Evolutionary conservation across 768 basidiomycete genomes (phyloP).

Genomic region (Albatrellus ellisii): DNA sequence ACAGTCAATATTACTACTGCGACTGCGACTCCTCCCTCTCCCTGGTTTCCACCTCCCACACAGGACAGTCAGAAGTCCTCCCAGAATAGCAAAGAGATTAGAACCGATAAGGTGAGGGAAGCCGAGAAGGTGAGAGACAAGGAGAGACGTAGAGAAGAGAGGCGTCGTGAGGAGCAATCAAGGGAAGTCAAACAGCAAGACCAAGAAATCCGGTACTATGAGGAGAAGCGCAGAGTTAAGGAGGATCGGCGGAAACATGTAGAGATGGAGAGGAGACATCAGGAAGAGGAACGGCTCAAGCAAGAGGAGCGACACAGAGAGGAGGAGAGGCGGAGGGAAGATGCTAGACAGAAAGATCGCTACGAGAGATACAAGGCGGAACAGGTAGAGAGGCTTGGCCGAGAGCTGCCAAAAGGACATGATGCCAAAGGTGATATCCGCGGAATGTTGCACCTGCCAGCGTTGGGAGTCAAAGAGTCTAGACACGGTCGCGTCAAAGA

Average conservation of each 20-base stretch:
- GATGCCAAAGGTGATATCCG: constrained; percentile 8
- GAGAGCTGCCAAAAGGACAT: constrained; percentile 2
- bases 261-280: too few relatives aligned
- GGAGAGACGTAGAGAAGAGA: constrained; percentile 12
- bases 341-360: constrained; percentile 12
- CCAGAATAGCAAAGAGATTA: constrained; percentile 14
- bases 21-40: constrained; percentile 8
- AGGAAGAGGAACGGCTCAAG: too few relatives aligned
- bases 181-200: constrained; percentile 4
- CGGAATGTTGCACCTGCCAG: constrained; percentile 10
- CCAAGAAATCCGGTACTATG: constrained; percentile 12
- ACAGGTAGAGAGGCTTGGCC: constrained; percentile 2
- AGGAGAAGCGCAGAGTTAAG: constrained; percentile 12
- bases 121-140: constrained; percentile 14
- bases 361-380: constrained; percentile 11
- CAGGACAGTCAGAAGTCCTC: constrained; percentile 12
- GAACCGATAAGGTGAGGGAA: constrained; percentile 17
- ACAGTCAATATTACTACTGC: neutral
- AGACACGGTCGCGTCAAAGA: constrained; percentile 13
- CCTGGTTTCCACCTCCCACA: constrained; percentile 11
- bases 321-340: constrained; percentile 12
- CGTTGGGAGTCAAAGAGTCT: constrained; percentile 4
- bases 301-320: constrained; percentile 8
- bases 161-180: constrained; percentile 9
- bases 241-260: constrained; percentile 11